Evolutionary conservation across 1,284 basidiomycete species (phyloP), one percentile per base, ranked within the genome.

Genomic region (Irpex lacteus): DNA sequence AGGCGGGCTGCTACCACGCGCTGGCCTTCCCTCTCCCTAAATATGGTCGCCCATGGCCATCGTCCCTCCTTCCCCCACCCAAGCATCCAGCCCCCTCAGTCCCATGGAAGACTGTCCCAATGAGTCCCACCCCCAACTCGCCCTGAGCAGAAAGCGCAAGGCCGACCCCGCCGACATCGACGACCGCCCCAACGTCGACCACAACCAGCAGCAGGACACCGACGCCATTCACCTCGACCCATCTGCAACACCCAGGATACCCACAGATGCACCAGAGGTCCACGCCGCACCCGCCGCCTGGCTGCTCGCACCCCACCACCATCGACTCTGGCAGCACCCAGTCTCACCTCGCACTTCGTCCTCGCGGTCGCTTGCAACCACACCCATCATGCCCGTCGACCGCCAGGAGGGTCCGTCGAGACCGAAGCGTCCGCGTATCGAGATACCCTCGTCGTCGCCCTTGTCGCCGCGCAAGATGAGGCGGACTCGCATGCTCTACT

Each of bases 91-190:
- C 67, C 69, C 69, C 67, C 68, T 55, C 68, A 67, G 65, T 70
- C 75, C 72, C 75, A 85, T 85, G 83, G 83, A 85, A 75, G 78
- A 82, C 77, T 77, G 82, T 69, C 79, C 81, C 71, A 78, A 81
- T 72, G 75, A 80, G 67, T 74, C 75, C 69, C 74, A 76, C 64
- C 70, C 78, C 59, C 75, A 81, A 77, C 80, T 78, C 60, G 66
- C 71, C 70, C 71, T 77, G 65, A 70, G 69, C 67, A 78, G 82
- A 71, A 88, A 88, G 73, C 83, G 85, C 72, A 87, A 88, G 74
- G 80, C 84, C 11, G 80, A 80, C 71, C 64, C 72, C 62, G 82
- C 84, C 69, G 82, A 85, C 72, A 66, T 66, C 50, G 82, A 84
- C 69, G 82, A 85, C 72, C 67, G 65, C 44, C 49, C 8, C 11